phyloP scores from a whole-genome alignment of 441 rosid genomes.

The Adansonia gregorii region DNA sequence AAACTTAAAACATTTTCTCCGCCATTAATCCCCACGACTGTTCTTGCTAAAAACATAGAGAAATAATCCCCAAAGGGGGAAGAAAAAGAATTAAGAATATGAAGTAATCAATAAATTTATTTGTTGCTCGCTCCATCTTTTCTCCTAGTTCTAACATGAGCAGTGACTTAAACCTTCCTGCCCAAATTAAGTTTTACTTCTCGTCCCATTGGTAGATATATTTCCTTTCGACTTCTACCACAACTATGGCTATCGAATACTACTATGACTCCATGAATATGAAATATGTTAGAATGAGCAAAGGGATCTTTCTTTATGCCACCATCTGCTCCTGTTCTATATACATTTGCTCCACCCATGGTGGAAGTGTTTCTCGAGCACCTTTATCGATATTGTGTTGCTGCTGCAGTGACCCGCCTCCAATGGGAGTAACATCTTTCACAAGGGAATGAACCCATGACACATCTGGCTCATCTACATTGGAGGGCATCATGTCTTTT shows the following conservation, averaged over 20 bases:
- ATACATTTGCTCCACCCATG: conserved; percentile 83
- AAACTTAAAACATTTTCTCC: not conserved
- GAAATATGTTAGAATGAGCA: conserved; percentile 34
- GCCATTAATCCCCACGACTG: not conserved
- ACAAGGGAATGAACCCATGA: conserved; percentile 89
- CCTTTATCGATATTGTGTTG: conserved; percentile 37
- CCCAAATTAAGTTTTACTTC: not conserved
- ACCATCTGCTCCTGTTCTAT: conserved; percentile 90
- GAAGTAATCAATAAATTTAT: conserved; percentile 37
- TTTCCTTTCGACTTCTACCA: not conserved
- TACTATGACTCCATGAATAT: conserved; percentile 28
- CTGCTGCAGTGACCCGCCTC: conserved; percentile 39
- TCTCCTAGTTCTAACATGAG: conserved; percentile 27
- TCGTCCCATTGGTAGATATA: not conserved
- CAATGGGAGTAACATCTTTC: conserved; percentile 58
- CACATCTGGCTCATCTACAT: conserved; percentile 72
- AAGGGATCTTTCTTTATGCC: conserved; percentile 50
- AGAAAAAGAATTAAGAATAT: conserved; percentile 35
- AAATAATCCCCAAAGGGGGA: conserved; percentile 19
- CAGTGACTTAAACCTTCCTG: conserved; percentile 29
- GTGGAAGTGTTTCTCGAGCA: conserved; percentile 43
- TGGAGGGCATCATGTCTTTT: conserved; percentile 23
- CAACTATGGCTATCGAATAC: conserved; percentile 29
- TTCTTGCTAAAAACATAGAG: conserved; percentile 17
- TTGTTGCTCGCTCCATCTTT: conserved; percentile 24